Percentiles rank a stretch among this genome's conserved stretches.
Evolutionary conservation across 345 rosid species (phyloP).

Genomic region (Balakata baccata): DNA sequence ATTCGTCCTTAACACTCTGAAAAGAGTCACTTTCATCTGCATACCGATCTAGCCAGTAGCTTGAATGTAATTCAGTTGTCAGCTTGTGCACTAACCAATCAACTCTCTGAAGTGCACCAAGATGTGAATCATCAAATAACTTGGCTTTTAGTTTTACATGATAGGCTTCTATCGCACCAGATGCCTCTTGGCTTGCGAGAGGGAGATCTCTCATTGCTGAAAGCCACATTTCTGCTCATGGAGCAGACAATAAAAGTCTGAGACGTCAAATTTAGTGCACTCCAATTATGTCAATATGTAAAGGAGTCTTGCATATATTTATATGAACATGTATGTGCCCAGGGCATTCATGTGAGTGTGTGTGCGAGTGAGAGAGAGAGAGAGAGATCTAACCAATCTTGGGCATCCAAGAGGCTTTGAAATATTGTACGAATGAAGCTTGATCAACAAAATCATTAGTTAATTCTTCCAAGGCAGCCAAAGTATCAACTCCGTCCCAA

Average conservation of each 20-base stretch:
- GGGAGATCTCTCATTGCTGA: conserved; percentile 73
- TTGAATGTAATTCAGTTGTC: conserved; percentile 84
- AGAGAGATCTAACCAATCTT: conserved; percentile 66
- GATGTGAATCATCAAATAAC: conserved; percentile 89
- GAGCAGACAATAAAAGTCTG: background rate
- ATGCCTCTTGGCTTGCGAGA: conserved; percentile 95
- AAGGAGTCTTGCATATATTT: background rate
- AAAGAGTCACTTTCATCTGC: conserved; percentile 93
- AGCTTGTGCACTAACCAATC: conserved; percentile 97
- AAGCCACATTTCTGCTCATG: conserved; percentile 82
- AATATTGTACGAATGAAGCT: conserved; percentile 68
- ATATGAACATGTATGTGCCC: too few relatives aligned
- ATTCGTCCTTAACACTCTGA: conserved; percentile 84
- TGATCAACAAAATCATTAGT: conserved; percentile 78
- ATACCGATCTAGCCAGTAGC: conserved; percentile 88
- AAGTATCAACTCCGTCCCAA: conserved; percentile 56
- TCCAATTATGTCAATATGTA: background rate
- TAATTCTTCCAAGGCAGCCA: conserved; percentile 55
- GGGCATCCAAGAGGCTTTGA: conserved; percentile 80
- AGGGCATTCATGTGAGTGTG: background rate
- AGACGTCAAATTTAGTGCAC: background rate
- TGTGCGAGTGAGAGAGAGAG: conserved; percentile 1
- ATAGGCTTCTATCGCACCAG: conserved; percentile 95
- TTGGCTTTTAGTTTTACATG: conserved; percentile 84
- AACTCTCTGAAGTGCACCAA: conserved; percentile 83